Conservation (phyloP, 1,139 yeast species). For the Debaryomyces nepalensis region DNA sequence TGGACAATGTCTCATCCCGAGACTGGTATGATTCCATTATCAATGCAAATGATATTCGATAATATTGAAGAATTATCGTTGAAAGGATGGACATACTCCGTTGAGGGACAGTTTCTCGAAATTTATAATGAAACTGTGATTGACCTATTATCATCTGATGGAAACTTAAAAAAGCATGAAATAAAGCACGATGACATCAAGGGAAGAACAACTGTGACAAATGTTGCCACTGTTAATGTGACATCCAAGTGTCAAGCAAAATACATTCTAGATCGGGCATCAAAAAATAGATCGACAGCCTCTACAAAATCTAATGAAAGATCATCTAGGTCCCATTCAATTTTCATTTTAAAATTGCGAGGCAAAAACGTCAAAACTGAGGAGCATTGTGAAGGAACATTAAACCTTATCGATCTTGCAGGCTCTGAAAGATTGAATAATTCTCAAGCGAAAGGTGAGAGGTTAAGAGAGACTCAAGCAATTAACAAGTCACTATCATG, state of each 20-base stretch:
- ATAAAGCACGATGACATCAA: slow-evolving; percentile 69
- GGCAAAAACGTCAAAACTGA: slow-evolving; percentile 61
- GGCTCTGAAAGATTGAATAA: slow-evolving; percentile 85
- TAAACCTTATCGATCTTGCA: slow-evolving; percentile 82
- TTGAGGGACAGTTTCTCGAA: slow-evolving; percentile 83
- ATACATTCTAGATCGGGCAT: slow-evolving; percentile 56
- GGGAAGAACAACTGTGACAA: slow-evolving; percentile 62
- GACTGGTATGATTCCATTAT: slow-evolving; percentile 84
- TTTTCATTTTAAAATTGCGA: slow-evolving; percentile 65
- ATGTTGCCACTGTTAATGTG: slow-evolving; percentile 56
- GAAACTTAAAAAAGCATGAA: slow-evolving; percentile 55
- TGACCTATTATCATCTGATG: slow-evolving; percentile 58
- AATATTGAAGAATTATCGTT: slow-evolving; percentile 54
- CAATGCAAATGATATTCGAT: slow-evolving; percentile 72
- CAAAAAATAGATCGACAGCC: slow-evolving; percentile 73
- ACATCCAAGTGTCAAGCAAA: slow-evolving; percentile 55
- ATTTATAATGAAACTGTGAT: slow-evolving; percentile 83
- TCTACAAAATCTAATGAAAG: slow-evolving; percentile 80
- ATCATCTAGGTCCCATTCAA: slow-evolving; percentile 72
- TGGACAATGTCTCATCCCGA: slow-evolving; percentile 77
- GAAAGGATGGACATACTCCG: slow-evolving; percentile 67
- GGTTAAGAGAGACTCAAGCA: slow-evolving; percentile 85
- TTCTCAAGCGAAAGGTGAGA: slow-evolving; percentile 78
- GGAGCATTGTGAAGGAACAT: slow-evolving; percentile 58
- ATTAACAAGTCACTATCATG: slow-evolving; percentile 89